Evolutionary conservation across 192 early-diverging fungal genomes (phyloP).

Genomic region (Neocallimastix lanati): DNA sequence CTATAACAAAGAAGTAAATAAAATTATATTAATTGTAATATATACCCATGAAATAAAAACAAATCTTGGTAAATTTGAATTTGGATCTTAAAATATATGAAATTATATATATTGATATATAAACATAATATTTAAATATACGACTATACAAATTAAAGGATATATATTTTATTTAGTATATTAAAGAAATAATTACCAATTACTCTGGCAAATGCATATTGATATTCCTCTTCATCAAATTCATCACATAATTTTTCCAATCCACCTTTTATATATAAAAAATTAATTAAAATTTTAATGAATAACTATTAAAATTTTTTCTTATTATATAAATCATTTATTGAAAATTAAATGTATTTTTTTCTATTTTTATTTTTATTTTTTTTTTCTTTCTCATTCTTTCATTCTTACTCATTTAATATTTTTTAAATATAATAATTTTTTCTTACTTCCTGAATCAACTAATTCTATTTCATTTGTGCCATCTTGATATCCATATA

Average conservation of each 20-base stretch:
- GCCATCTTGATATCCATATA: not conserved
- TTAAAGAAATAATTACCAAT: constrained; percentile 5
- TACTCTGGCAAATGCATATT: not conserved
- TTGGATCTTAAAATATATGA: constrained; percentile 52
- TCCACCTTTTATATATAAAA: constrained; percentile 46
- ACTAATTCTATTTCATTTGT: not conserved
- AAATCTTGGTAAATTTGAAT: constrained; percentile 68
- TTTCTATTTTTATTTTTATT: too few species aligned
- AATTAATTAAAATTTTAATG: too few species aligned
- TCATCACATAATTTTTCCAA: constrained; percentile 81
- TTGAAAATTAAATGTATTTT: too few species aligned
- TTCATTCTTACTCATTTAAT: too few species aligned
- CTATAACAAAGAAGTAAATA: too few species aligned
- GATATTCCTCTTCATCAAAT: constrained; percentile 19
- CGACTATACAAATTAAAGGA: too few species aligned
- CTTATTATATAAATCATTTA: too few species aligned
- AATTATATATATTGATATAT: too few species aligned
- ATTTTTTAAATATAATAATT: not conserved
- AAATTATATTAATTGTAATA: not conserved
- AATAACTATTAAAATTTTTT: too few species aligned
- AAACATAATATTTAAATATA: too few species aligned
- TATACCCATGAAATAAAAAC: constrained; percentile 81
- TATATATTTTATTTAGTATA: too few species aligned
- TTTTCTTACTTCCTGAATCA: not conserved
- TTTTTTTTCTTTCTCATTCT: too few species aligned